Conservation (phyloP, 352 stramenopile genomes). For the Phytophthora pluvialis region DNA sequence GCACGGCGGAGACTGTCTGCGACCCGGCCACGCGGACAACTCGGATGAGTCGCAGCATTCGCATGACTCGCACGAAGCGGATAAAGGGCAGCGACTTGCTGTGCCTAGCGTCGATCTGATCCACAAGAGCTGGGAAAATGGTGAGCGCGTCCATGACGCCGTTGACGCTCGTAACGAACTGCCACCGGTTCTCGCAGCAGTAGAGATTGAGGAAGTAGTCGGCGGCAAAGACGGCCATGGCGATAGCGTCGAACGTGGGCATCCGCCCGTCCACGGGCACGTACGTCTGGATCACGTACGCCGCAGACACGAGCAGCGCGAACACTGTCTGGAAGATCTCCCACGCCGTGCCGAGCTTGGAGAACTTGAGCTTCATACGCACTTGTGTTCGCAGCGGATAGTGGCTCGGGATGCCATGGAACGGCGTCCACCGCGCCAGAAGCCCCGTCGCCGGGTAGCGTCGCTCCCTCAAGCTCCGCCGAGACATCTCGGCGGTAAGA, state of each 20-base stretch:
- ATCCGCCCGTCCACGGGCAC: conserved; percentile 18
- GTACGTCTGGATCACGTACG: conserved; percentile 69
- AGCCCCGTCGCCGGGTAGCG: conserved; percentile 5
- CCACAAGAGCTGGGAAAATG: conserved; percentile 59
- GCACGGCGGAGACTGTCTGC: conserved; percentile 58
- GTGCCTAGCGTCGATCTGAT: conserved; percentile 30
- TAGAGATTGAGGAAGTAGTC: conserved; percentile 75
- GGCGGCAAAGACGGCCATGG: conserved; percentile 53
- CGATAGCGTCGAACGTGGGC: conserved; percentile 42
- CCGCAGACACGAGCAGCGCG: conserved; percentile 51
- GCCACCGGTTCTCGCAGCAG: conserved; percentile 61
- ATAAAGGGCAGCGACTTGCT: conserved; percentile 58
- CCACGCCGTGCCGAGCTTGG: conserved; percentile 50
- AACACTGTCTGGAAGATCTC: conserved; percentile 69
- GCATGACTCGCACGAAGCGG: conserved; percentile 67
- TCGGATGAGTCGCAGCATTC: conserved; percentile 58
- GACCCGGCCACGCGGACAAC: conserved; percentile 55
- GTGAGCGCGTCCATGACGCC: conserved; percentile 66
- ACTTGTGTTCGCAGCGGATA: conserved; percentile 56
- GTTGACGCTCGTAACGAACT: conserved; percentile 58
- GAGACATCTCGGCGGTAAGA: conserved; percentile 17
- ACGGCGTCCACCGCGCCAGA: conserved; percentile 42
- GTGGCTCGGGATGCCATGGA: conserved; percentile 60
- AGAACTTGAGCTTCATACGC: conserved; percentile 72
- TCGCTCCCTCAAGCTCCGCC: conserved; percentile 26